These are phyloP conservation scores for Cordyceps sp. DNA, from an alignment of 2,329 filamentous ascomycete genomes.

Conservation along the genomic window DNA sequence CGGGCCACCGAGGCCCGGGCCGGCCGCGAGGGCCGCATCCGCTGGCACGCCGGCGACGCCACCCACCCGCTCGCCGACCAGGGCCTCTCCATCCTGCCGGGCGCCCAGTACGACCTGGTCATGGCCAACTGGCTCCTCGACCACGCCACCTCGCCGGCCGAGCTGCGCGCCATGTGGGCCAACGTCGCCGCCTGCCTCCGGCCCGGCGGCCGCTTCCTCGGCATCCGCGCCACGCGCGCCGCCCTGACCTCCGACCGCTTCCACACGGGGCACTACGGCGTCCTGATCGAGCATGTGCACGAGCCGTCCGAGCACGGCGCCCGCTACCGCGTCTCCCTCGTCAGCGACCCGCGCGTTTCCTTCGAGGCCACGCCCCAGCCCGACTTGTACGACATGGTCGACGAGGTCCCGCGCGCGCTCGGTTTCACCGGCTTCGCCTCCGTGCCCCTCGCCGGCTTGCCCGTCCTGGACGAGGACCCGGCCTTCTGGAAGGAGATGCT, in stretches of 20 bases:
- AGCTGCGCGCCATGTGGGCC: not conserved
- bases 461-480: not conserved
- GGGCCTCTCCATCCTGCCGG: not conserved
- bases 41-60: not conserved
- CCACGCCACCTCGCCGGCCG: not conserved
- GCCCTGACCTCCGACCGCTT: not conserved
- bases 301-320: not conserved
- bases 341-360: not conserved
- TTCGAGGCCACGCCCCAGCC: not conserved
- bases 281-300: not conserved
- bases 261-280: not conserved
- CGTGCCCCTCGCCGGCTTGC: not conserved
- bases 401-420: not conserved
- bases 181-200: not conserved
- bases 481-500: not conserved
- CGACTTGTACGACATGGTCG: not conserved
- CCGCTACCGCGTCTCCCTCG: not conserved
- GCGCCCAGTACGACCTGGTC: not conserved
- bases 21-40: not conserved
- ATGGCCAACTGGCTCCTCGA: not conserved
- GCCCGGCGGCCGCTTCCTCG: not conserved
- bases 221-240: not conserved
- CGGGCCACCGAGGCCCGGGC: no score
- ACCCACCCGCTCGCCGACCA: not conserved
- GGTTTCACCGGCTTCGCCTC: not conserved